A percentile compares a stretch with the other conserved stretches of the same genome.
phyloP scores from a whole-genome alignment of 2,329 filamentous ascomycete genomes.

The Juglanconis oblonga region DNA sequence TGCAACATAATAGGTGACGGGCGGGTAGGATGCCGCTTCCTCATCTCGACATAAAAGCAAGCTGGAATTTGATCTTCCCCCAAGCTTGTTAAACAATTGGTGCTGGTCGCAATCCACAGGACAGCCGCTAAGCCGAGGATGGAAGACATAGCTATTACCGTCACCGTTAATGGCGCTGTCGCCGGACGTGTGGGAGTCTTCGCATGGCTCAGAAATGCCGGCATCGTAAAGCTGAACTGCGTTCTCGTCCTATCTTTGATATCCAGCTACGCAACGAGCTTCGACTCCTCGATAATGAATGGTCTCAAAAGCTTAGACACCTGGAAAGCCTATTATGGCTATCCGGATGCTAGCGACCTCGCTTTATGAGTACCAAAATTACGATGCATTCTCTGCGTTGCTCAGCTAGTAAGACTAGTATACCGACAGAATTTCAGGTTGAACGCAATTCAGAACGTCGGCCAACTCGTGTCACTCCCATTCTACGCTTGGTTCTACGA shows the following conservation, averaged over 20 bases:
- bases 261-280: constrained; percentile 18
- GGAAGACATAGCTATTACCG: background rate
- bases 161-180: background rate
- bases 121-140: background rate
- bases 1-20: background rate
- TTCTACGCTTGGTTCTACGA: constrained; percentile 33
- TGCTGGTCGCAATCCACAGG: background rate
- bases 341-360: constrained; percentile 26
- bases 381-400: too few relatives aligned
- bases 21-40: background rate
- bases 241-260: background rate
- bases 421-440: constrained; percentile 18
- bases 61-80: background rate
- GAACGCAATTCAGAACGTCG: constrained; percentile 31
- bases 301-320: constrained; percentile 34
- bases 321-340: constrained; percentile 35
- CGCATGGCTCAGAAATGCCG: background rate
- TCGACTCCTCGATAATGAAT: constrained; percentile 39
- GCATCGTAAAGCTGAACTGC: constrained; percentile 1
- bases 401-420: background rate
- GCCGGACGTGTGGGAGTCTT: background rate
- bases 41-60: background rate
- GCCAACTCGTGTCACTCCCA: constrained; percentile 31
- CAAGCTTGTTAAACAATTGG: background rate
- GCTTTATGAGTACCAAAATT: constrained; percentile 21